Conservation (phyloP, 1,139 yeast genomes). For the Nakaseomyces nivariensis region DNA sequence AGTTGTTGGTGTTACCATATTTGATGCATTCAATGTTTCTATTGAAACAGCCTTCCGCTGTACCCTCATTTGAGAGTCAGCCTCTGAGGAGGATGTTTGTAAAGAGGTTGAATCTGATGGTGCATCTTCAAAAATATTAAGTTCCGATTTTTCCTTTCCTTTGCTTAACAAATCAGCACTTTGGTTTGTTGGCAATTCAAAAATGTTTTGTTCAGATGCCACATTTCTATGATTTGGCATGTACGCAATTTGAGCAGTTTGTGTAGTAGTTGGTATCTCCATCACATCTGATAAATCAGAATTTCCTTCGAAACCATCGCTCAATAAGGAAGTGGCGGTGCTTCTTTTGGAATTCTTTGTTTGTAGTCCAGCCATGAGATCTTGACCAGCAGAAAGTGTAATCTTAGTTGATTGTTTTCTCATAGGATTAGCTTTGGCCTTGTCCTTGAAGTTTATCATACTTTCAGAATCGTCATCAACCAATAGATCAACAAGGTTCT, state of each 20-base stretch:
- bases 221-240: slow-evolving; percentile 4
- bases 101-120: slow-evolving; percentile 19
- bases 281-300: slow-evolving; percentile 24
- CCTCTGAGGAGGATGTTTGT: slow-evolving; percentile 18
- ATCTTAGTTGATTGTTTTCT: slow-evolving; percentile 14
- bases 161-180: not conserved
- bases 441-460: slow-evolving; percentile 2
- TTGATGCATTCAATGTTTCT: slow-evolving; percentile 25
- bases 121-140: slow-evolving; percentile 27
- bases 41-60: slow-evolving; percentile 28
- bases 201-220: not conserved
- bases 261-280: slow-evolving; percentile 23
- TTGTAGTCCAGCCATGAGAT: slow-evolving; percentile 10
- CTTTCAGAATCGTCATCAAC: slow-evolving; percentile 4
- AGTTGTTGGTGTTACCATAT: slow-evolving; percentile 23
- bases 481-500: slow-evolving; percentile 19
- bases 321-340: not conserved
- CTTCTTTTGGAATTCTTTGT: slow-evolving; percentile 2
- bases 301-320: slow-evolving; percentile 10
- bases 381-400: slow-evolving; percentile 9
- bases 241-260: slow-evolving; percentile 24
- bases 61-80: slow-evolving; percentile 16
- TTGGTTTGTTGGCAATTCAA: not conserved
- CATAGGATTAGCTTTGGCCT: slow-evolving; percentile 4
- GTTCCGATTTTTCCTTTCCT: slow-evolving; percentile 3